Conservation (phyloP, 345 rosid species). For the Passiflora organensis region DNA sequence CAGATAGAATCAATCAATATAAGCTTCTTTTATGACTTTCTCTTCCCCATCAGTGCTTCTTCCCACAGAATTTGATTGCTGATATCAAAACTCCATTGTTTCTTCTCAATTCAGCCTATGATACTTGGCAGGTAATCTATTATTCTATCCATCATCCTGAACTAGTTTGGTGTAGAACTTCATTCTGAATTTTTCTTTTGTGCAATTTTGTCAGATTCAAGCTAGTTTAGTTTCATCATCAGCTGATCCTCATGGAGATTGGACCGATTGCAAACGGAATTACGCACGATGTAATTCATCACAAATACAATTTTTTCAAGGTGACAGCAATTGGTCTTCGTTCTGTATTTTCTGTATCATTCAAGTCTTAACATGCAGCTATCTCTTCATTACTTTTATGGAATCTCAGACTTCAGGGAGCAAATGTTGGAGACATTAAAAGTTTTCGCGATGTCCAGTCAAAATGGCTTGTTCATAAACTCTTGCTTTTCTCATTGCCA, state of each 20-base stretch:
- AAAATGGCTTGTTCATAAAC: constrained; percentile 24
- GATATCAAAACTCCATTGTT: constrained; percentile 24
- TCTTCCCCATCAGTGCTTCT: constrained; percentile 26
- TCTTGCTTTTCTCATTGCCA: constrained; percentile 34
- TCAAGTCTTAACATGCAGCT: neutral
- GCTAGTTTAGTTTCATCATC: constrained; percentile 20
- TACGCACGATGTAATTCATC: constrained; percentile 20
- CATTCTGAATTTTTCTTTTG: neutral
- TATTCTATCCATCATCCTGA: neutral
- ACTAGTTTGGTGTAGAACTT: too few relatives aligned
- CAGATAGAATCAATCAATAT: constrained; percentile 2
- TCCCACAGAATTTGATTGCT: constrained; percentile 27
- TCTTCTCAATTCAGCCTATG: constrained; percentile 31
- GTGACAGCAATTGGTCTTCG: constrained; percentile 3
- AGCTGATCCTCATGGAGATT: constrained; percentile 26
- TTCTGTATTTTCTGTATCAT: neutral
- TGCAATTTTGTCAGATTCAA: constrained; percentile 15
- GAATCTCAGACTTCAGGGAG: constrained; percentile 25
- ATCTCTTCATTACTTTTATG: constrained; percentile 13
- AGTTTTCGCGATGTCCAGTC: constrained; percentile 16
- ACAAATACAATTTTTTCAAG: constrained; percentile 28
- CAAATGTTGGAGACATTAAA: constrained; percentile 22
- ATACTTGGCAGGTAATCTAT: constrained; percentile 26
- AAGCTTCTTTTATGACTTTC: constrained; percentile 8
- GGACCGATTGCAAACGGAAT: constrained; percentile 22